Percentiles rank a stretch among this genome's conserved stretches.
Conservation (phyloP, 257 asterid species). For the Henckelia pumila region DNA sequence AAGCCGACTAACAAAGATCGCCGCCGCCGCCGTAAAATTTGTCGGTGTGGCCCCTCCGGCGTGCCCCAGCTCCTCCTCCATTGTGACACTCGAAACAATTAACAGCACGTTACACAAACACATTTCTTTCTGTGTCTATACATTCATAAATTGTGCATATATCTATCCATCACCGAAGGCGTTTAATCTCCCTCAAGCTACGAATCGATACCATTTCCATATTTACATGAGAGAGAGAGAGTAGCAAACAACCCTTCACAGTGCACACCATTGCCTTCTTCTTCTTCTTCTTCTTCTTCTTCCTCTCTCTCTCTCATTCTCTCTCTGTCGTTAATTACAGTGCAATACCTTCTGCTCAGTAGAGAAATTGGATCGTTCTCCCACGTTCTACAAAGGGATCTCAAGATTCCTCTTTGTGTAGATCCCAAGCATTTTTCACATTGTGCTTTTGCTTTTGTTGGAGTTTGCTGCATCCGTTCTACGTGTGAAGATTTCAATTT, state of each 20-base stretch:
- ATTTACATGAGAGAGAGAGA: background rate
- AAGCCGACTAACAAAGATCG: too few relatives aligned
- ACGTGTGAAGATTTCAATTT: background rate
- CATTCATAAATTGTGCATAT: background rate
- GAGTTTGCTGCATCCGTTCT: conserved; percentile 8
- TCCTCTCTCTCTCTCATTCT: background rate
- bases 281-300: background rate
- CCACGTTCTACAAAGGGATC: conserved; percentile 15
- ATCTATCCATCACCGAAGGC: background rate
- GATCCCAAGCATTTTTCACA: background rate
- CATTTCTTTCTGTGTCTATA: background rate
- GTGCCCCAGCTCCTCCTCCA: background rate
- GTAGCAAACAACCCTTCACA: background rate
- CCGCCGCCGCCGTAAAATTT: background rate
- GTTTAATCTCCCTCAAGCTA: background rate
- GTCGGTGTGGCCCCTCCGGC: background rate
- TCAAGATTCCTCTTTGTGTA: conserved; percentile 2
- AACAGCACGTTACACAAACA: background rate
- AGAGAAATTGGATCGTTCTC: conserved; percentile 6
- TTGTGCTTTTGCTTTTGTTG: background rate
- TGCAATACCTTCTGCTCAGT: background rate
- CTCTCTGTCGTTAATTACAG: background rate
- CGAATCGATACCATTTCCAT: background rate
- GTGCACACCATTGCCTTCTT: background rate
- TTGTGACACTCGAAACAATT: background rate